Base-by-base conservation (phyloP, 2,329 filamentous ascomycete species). In the Keithomyces neogunnii region DNA sequence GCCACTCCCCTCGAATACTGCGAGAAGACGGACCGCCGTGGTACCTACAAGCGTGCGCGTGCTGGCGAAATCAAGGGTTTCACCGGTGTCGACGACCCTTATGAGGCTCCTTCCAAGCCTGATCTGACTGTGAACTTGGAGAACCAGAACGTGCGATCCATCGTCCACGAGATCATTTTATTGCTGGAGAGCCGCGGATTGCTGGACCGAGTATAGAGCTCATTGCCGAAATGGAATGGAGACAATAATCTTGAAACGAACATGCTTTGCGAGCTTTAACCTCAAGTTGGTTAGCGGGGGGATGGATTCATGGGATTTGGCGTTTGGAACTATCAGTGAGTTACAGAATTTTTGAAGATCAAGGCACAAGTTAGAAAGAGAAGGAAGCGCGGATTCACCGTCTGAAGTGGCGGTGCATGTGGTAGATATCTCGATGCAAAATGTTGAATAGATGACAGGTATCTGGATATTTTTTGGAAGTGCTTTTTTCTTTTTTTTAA, bases 41-140 rank as follows among this genome's bases (percentile, higher is more conserved):
- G 93, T 54, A 85, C 96, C 65, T 99, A 97, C 72, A 80, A 80
- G 59, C 81, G 82, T 67, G 93, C 93, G 40, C 82, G 93, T 56
- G 80, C 77, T 26, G 93, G 93, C 53, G 88, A 96, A 75, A 95
- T 99, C 72, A 93, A 91, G 82, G 91, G 91, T 57, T 99, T 99
- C 80, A 99, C 93, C 6, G 93, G 93, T 63, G 90, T 99, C 52
- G 92, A 97, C 67, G 92, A 97, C 74, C 91, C 93, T 47, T 99
- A 99, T 67, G 93, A 99, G 83, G 66, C 71, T 28, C 93, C 93
- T 8, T 63, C 72, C 59, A 90, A 92, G 73, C 81, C 91, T 33
- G 84, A 97, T 67, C 76, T 99, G 58, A 82, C 83, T 4, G 92
- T 97, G 39, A 87, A 97, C 69, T 69, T 86, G 51, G 85, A 88